Evolutionary conservation across 495 filamentous ascomycete genomes (phyloP), one percentile per base, ranked within the genome.

Genomic region (Stereocaulon alpinum): DNA sequence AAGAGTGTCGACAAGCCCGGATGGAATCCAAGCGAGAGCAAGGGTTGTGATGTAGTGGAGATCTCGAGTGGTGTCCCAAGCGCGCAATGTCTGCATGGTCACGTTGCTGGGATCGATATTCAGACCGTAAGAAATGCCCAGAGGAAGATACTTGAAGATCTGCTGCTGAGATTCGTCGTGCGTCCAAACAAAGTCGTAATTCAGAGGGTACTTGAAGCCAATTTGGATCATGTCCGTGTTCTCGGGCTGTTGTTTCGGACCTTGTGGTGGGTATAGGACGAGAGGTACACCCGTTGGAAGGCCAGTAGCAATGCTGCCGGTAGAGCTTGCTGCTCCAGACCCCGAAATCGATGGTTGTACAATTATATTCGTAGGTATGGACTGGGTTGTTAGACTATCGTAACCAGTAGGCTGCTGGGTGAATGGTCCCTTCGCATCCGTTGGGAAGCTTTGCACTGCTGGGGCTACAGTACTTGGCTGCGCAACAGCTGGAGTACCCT

Each of bases 41-140:
- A 94, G 71, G 2, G 91, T 96, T 3, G 90, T 91, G 64, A 94
- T 82, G 73, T 86, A 98, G 32, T 87, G 86, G 32, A 86, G 74
- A 45, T 70, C 79, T 41, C 71, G 66, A 22, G 76, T 79, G 17
- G 88, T 95, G 68, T 96, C 85, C 69, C 87, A 84, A 10, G 93
- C 90, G 61, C 83, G 74, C 51, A 98, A 81, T 52, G 80, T 82
- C 59, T 82, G 79, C 79, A 95, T 89, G 22, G 73, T 68, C 22
- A 88, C 75, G 50, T 87, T 72, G 7, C 68, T 59, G 9, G 44
- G 11, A 0, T 75, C 66, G 56, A 87, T 73, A 10, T 72, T 71
- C 24, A 86, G 72, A 42, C 84, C 88, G 54, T 84, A 78, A n/a
- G 78, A 74, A 54, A 98, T 76, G 55, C 88, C 91, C 59, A 80